Percentiles rank a stretch among this genome's conserved stretches.
Evolutionary conservation across 257 asterid species (phyloP).

Genomic region (Nicotiana undulata): DNA sequence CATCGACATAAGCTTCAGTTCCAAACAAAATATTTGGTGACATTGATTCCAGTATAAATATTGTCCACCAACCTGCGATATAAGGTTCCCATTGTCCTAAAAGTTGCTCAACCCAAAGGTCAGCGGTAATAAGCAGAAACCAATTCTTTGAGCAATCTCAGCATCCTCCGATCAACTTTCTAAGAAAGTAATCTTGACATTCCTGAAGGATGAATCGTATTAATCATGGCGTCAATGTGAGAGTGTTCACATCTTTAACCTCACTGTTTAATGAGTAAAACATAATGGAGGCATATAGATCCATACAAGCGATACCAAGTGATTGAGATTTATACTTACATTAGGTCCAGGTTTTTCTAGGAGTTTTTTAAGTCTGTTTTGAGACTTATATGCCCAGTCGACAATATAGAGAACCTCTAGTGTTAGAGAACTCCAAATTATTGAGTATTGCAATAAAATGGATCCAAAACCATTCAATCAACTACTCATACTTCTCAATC

Average conservation of each 20-base stretch:
- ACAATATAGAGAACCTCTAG: no score
- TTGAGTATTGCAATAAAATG: no score
- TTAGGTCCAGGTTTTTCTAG: no score
- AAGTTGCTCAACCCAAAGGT: slow-evolving; percentile 48
- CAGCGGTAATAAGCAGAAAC: slow-evolving; percentile 41
- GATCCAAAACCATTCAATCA: neutral
- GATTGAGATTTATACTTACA: no score
- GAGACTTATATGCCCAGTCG: no score
- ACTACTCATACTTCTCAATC: neutral
- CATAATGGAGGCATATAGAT: no score
- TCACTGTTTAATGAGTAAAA: no score
- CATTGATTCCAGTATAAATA: neutral
- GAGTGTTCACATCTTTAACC: neutral
- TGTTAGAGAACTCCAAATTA: no score
- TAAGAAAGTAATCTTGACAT: slow-evolving; percentile 10
- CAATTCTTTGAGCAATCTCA: slow-evolving; percentile 35
- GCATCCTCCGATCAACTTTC: slow-evolving; percentile 22
- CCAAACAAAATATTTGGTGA: neutral
- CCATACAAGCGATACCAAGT: no score
- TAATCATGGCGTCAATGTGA: slow-evolving; percentile 12
- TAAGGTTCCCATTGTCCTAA: slow-evolving; percentile 57
- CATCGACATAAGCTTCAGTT: neutral
- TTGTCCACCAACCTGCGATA: slow-evolving; percentile 58
- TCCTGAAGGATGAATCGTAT: slow-evolving; percentile 11
- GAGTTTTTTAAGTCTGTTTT: no score